Percentiles rank a stretch among this genome's conserved stretches.
Evolutionary conservation across 257 asterid genomes (phyloP).

Genomic region (Solanum sejunctum): DNA sequence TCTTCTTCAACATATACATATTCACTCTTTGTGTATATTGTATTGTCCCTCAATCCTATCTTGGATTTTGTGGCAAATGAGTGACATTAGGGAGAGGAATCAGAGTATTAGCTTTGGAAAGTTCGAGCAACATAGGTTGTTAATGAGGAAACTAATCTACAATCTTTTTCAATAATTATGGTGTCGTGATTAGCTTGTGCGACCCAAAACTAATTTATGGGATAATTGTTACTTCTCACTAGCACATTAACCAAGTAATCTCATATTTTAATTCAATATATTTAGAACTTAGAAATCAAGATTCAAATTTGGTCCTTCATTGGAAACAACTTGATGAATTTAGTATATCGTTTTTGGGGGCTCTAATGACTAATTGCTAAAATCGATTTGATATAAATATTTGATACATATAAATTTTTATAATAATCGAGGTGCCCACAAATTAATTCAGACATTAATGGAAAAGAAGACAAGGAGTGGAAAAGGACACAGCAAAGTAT

Average conservation of each 20-base stretch:
- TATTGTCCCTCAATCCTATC: background rate
- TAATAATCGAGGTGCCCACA: background rate
- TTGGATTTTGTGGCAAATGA: background rate
- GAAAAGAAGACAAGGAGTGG: background rate
- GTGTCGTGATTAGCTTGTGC: background rate
- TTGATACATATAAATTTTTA: background rate
- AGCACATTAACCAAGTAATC: background rate
- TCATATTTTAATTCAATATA: background rate
- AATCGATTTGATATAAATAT: background rate
- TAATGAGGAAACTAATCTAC: background rate
- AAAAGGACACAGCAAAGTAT: background rate
- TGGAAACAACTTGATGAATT: background rate
- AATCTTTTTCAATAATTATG: background rate
- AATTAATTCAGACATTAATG: background rate
- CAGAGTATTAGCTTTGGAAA: background rate
- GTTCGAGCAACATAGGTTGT: background rate
- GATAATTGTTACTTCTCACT: background rate
- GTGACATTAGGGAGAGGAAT: background rate
- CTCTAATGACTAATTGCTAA: background rate
- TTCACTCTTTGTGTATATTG: background rate
- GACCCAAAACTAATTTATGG: fast-evolving
- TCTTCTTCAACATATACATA: background rate
- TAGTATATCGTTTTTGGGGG: background rate
- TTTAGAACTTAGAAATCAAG: background rate
- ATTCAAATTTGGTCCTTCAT: background rate